These are phyloP conservation scores for Fraxinus floribunda DNA, from an alignment of 305 asterid genomes.

Conservation along the genomic window DNA sequence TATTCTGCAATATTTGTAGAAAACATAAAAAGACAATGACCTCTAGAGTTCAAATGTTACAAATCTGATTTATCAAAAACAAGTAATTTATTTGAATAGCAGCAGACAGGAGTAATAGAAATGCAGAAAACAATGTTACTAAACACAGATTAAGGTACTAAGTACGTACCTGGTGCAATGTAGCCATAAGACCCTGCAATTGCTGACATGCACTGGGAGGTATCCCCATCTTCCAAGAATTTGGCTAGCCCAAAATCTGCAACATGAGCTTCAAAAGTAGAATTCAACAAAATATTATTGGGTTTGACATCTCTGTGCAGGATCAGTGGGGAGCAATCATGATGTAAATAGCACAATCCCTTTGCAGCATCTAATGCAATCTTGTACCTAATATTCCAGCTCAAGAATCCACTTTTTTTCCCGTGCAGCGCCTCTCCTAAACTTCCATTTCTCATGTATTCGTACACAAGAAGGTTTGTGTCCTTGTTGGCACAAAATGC, in stretches of 20 bases:
- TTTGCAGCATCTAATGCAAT: slow-evolving; percentile 78
- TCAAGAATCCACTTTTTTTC: slow-evolving; percentile 66
- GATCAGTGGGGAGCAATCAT: slow-evolving; percentile 89
- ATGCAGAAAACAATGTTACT: not conserved
- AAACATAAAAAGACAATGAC: not conserved
- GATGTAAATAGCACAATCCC: slow-evolving; percentile 90
- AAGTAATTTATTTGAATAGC: not conserved
- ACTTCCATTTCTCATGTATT: slow-evolving; percentile 96
- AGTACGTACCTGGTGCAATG: slow-evolving; percentile 86
- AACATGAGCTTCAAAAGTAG: slow-evolving; percentile 86
- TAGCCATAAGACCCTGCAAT: slow-evolving; percentile 96
- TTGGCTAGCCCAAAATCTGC: slow-evolving; percentile 97
- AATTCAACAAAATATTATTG: slow-evolving; percentile 72
- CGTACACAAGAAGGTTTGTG: slow-evolving; percentile 82
- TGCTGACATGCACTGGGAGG: slow-evolving; percentile 96
- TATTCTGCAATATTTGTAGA: slow-evolving; percentile 35
- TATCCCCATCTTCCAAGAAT: slow-evolving; percentile 73
- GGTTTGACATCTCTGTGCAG: slow-evolving; percentile 95
- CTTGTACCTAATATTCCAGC: slow-evolving; percentile 83
- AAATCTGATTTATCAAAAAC: not conserved
- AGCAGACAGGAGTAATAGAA: not conserved
- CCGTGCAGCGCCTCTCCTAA: slow-evolving; percentile 91
- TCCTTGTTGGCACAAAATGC: slow-evolving; percentile 91
- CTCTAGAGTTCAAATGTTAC: not conserved
- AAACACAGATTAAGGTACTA: not conserved